Base-by-base conservation (phyloP, 306 rosid species). In the Mimosa pudica region DNA sequence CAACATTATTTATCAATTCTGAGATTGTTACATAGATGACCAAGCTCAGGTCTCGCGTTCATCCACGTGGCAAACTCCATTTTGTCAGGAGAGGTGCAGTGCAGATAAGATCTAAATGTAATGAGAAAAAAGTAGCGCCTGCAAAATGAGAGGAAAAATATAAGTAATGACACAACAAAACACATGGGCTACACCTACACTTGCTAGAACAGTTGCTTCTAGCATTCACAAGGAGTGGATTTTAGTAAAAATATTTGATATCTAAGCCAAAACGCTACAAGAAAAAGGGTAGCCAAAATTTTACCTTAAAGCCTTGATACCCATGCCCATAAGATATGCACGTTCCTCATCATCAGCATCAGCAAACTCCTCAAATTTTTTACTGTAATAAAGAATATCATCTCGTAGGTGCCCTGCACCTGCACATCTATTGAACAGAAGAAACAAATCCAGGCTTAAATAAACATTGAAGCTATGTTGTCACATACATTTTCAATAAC, bases 1-100 rank as follows among this genome's bases (percentile, higher is more conserved):
- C 70, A 58, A 70, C 44, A 63, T 84, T 81, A 93, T 82, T 90
- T 91, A 84, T 91, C 95, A 20, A 91, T 86, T 84, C 95, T 85
- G 24, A 93, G 92, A 85, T 93, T 93, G 79, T 88, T 90, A 82
- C 93, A 91, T 55, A 93, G 84, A 87, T 93, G 97, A 75, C 94
- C 95, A 42, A 93, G 97, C 88, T 93, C 98, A 33, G 98, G 98
- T 87, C 98, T 86, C 10, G 86, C 97, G 47, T 89, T 75, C 97
- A 93, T 93, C 98, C 98, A 93, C 5, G 85, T 83, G 47, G 90
- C 41, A 62, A 91, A 91, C 70, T 80, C 75, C 81, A 48, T 77
- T 66, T 87, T 62, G 4, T 74, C 83, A 47, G 93, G 86, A 17
- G 86, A 82, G 73, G 84, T 85, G 88, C 91, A 83, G 81, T 90